phyloP scores from a whole-genome alignment of 116 monocot genomes.

The Cymodocea nodosa region DNA sequence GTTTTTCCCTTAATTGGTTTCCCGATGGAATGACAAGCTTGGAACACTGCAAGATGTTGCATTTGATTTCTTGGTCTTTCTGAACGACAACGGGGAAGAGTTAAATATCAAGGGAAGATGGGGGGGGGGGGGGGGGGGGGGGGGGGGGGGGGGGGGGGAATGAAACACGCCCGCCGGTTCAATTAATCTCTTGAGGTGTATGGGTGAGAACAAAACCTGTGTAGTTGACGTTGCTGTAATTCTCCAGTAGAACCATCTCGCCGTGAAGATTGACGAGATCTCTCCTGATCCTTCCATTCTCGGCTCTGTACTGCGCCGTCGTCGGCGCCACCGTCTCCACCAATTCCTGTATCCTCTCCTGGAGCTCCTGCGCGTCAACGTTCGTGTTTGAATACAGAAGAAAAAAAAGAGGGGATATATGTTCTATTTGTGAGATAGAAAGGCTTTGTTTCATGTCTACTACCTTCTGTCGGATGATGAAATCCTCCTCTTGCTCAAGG shows the following conservation, averaged over 20 bases:
- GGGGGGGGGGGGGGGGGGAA: no score
- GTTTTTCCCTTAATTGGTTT: no score
- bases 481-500: constrained; percentile 87
- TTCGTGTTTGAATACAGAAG: constrained; percentile 9
- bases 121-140: no score
- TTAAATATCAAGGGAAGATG: no score
- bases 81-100: no score
- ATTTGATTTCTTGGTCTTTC: no score
- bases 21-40: no score
- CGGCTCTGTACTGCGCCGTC: constrained; percentile 21
- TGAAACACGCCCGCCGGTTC: no score
- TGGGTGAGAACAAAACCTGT: constrained; percentile 32
- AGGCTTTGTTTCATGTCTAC: constrained; percentile 17
- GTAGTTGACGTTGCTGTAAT: constrained; percentile 92
- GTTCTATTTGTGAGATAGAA: no score
- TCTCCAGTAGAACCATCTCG: constrained; percentile 84
- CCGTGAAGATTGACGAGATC: constrained; percentile 78
- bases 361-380: constrained; percentile 37
- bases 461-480: constrained; percentile 66
- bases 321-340: constrained; percentile 11
- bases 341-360: constrained; percentile 37
- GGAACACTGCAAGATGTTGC: no score
- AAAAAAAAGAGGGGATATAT: constrained; percentile 12
- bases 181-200: no score
- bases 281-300: constrained; percentile 41